A percentile compares a stretch with the other conserved stretches of the same genome.
These are phyloP conservation scores for Tulasnella sp. DNA, from an alignment of 768 basidiomycete species.

Conservation along the genomic window DNA sequence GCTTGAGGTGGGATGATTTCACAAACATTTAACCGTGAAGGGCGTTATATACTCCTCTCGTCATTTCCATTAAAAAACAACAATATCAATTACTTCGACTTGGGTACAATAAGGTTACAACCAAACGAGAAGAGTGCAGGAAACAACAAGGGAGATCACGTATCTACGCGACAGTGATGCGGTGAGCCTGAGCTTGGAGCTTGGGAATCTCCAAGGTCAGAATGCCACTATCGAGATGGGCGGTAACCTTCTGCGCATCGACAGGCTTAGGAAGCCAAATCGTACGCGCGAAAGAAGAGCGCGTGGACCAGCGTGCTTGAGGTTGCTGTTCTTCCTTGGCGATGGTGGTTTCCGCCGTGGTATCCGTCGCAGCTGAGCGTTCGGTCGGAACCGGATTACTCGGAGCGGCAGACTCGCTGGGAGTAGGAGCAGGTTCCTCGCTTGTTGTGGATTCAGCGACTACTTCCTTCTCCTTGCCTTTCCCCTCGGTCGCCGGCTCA, in stretches of 20 bases:
- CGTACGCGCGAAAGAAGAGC: constrained; percentile 16
- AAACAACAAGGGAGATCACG: too few relatives aligned
- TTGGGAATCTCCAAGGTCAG: constrained; percentile 21
- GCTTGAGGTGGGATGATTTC: too few relatives aligned
- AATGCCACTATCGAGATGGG: constrained; percentile 21
- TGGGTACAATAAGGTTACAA: too few relatives aligned
- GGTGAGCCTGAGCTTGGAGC: not conserved
- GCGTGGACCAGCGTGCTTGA: not conserved
- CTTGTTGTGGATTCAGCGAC: not conserved
- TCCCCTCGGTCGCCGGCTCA: not conserved
- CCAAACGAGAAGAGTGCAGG: too few relatives aligned
- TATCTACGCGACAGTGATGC: not conserved
- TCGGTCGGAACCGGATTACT: not conserved
- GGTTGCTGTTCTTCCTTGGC: not conserved
- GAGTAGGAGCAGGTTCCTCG: not conserved
- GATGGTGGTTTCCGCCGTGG: not conserved
- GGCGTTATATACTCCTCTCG: too few relatives aligned
- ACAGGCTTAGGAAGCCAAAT: constrained; percentile 19
- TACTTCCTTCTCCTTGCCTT: too few relatives aligned
- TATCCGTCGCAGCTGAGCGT: not conserved
- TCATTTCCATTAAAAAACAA: too few relatives aligned
- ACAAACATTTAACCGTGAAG: too few relatives aligned
- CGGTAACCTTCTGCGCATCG: constrained; percentile 11
- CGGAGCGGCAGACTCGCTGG: not conserved
- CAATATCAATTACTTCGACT: too few relatives aligned